These are phyloP conservation scores for Xylaria intraflava DNA, from an alignment of 495 filamentous ascomycete species.

Conservation along the genomic window DNA sequence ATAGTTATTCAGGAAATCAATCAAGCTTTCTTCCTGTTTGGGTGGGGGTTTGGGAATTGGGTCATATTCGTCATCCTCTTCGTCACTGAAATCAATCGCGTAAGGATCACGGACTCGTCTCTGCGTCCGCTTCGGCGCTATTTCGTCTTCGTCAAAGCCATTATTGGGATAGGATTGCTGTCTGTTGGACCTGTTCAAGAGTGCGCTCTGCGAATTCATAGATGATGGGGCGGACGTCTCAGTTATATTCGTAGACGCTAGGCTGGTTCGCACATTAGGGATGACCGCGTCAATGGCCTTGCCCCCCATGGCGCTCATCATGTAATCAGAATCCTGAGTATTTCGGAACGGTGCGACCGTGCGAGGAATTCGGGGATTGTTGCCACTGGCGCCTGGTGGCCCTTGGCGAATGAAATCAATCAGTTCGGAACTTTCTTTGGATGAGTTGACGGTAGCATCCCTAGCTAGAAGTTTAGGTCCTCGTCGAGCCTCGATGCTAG, in stretches of 20 bases:
- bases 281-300: constrained; percentile 45
- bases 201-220: constrained; percentile 46
- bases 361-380: constrained; percentile 66
- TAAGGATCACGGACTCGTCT: constrained; percentile 82
- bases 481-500: constrained; percentile 32
- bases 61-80: constrained; percentile 52
- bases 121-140: constrained; percentile 59
- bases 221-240: constrained; percentile 39
- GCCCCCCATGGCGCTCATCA: constrained; percentile 43
- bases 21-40: constrained; percentile 63
- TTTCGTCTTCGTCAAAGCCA: constrained; percentile 39
- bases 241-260: constrained; percentile 38
- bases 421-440: constrained; percentile 69
- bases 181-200: constrained; percentile 32
- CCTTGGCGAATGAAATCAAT: constrained; percentile 93
- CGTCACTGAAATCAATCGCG: constrained; percentile 79
- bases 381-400: constrained; percentile 46
- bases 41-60: constrained; percentile 28
- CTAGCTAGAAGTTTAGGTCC: constrained; percentile 56
- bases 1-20: constrained; percentile 83
- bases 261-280: constrained; percentile 36
- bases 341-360: constrained; percentile 76
- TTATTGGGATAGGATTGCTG: constrained; percentile 15
- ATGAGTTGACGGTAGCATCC: constrained; percentile 53
- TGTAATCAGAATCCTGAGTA: constrained; percentile 78